Conservation (phyloP, 2,329 filamentous ascomycete species). For the Fusarium sterilihyphosum region DNA sequence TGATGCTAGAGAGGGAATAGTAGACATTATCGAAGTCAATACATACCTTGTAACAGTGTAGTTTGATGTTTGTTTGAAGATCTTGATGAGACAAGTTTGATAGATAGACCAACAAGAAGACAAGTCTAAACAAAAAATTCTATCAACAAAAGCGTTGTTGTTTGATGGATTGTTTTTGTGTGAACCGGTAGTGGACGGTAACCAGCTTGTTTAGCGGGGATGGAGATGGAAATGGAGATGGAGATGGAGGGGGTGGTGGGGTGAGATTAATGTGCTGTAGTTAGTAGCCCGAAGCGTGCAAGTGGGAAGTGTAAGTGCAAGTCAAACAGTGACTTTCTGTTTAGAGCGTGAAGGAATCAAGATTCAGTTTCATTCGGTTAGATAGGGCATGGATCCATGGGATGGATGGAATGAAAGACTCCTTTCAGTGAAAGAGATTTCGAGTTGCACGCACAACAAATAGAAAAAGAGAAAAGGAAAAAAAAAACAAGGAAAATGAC, state of each 20-base stretch:
- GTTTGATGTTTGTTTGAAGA: not conserved
- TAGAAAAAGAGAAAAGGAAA: not conserved
- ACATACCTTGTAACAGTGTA: conserved; percentile 18
- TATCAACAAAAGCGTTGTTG: conserved; percentile 18
- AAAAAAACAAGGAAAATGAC: not conserved
- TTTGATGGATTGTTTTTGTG: conserved; percentile 35
- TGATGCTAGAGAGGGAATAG: not conserved
- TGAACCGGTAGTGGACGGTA: conserved; percentile 33
- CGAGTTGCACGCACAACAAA: conserved; percentile 6
- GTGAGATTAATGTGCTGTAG: conserved; percentile 28
- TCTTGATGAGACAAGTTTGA: not conserved
- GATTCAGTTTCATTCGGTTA: not conserved
- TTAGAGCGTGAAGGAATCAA: not conserved
- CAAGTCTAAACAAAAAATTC: conserved; percentile 1
- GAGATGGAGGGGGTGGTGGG: conserved; percentile 20
- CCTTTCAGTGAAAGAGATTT: not conserved
- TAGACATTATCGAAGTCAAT: not conserved
- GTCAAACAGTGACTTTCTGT: conserved; percentile 20
- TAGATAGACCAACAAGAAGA: not conserved
- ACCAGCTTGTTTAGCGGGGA: conserved; percentile 39
- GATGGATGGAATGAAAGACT: conserved; percentile 1
- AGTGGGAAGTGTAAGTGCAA: conserved; percentile 10
- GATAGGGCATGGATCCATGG: conserved; percentile 12
- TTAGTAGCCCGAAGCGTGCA: conserved; percentile 17
- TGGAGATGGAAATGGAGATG: too few species aligned